phyloP scores from a whole-genome alignment of 2,329 filamentous ascomycete genomes.

The Pseudocercospora ulei region DNA sequence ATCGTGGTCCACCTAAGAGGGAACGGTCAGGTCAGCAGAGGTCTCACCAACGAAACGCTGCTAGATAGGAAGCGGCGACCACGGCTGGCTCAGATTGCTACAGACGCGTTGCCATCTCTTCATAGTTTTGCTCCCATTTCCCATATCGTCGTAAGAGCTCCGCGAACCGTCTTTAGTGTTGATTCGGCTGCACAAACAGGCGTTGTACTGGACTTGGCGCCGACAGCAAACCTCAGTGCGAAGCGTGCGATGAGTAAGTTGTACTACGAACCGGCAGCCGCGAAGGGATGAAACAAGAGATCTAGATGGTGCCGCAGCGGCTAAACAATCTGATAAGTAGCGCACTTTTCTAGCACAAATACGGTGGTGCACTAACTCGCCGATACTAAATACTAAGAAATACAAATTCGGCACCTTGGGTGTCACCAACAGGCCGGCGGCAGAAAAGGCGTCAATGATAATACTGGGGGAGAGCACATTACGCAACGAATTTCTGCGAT shows the following conservation, averaged over 20 bases:
- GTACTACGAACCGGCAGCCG: conserved; percentile 61
- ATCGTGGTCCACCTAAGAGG: conserved; percentile 34
- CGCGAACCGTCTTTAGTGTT: conserved; percentile 35
- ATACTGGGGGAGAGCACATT: too few species aligned
- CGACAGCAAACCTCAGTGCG: conserved; percentile 52
- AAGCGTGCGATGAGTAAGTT: conserved; percentile 62
- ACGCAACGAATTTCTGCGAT: too few species aligned
- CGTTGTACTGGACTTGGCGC: conserved; percentile 33
- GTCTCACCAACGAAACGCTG: neutral
- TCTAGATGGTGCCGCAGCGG: conserved; percentile 64
- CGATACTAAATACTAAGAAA: too few species aligned
- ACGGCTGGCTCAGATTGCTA: too few species aligned
- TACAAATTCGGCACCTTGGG: too few species aligned
- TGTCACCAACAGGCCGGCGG: too few species aligned
- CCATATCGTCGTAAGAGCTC: conserved; percentile 42
- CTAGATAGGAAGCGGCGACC: too few species aligned
- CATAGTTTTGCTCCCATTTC: conserved; percentile 37
- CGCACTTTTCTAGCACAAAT: conserved; percentile 66
- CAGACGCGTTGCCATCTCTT: too few species aligned
- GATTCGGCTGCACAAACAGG: conserved; percentile 39
- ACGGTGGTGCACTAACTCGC: too few species aligned
- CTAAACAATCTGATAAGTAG: conserved; percentile 63
- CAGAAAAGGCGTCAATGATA: too few species aligned
- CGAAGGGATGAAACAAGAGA: conserved; percentile 62
- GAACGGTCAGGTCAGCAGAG: conserved; percentile 1